Base-by-base conservation (phyloP, 306 rosid genomes). In the Pueraria montana region DNA sequence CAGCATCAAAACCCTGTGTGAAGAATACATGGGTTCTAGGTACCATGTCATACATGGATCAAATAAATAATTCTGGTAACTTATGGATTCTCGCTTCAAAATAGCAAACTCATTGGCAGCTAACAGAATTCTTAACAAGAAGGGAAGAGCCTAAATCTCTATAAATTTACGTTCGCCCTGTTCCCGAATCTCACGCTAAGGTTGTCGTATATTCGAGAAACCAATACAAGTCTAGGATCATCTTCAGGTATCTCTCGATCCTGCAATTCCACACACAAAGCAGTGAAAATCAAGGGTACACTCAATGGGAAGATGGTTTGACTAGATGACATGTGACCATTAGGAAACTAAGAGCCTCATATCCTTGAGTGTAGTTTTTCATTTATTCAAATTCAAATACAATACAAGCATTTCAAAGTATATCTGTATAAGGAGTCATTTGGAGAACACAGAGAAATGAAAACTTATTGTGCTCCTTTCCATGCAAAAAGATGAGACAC, bases 241-340 rank as follows among this genome's bases (percentile, higher is more conserved):
- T 94, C 94, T 76, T 77, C 89, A 20, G 99, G 99, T 65, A 96
- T 88, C 82, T 92, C 89, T 1, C 97, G 94, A 6, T 78, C 87
- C 99, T 96, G 89, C 79, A 88, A 63, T 83, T 72, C 18, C 38
- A 61, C 63, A 68, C 0, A 67, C 61, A 78, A 11, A 12, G 23
- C 9, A n/a, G 24, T n/a, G 62, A 48, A 40, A 61, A 86, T 63
- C 65, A 82, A 72, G 61, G 40, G 45, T 56, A 8, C 63, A 40
- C 10, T 53, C 49, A 32, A 67, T 68, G 46, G 61, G 9, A 61
- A 52, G 46, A 80, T 79, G 55, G 17, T 43, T 4, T n/a, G 56
- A 62, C 21, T 46, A 76, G 52, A 61, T 43, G 48, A 62, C 43
- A 69, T 48, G 52, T 30, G 48, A 77, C 16, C 11, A 13, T n/a